phyloP scores from a whole-genome alignment of 352 stramenopile species.

The Plasmopara muralis region DNA sequence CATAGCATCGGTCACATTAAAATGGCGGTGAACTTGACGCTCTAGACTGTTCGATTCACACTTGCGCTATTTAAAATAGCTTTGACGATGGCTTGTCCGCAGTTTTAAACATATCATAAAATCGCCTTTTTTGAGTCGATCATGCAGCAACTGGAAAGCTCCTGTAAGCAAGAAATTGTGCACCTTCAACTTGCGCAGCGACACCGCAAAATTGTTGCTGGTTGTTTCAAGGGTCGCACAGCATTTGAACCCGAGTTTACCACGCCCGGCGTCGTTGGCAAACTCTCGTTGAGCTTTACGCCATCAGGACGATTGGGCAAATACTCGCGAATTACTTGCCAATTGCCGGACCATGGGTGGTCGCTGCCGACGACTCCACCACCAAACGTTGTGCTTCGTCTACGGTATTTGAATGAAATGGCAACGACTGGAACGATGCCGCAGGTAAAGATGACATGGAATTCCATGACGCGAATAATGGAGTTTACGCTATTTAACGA shows the following conservation, averaged over 20 bases:
- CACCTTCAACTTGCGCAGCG: slow-evolving; percentile 67
- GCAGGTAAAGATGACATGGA: slow-evolving; percentile 33
- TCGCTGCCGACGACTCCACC: slow-evolving; percentile 21
- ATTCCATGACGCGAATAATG: slow-evolving; percentile 25
- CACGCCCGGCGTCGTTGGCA: slow-evolving; percentile 39
- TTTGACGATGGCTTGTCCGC: too few species aligned
- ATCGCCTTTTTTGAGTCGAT: too few species aligned
- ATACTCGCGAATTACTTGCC: slow-evolving; percentile 40
- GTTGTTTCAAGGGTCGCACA: slow-evolving; percentile 37
- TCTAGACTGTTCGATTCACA: too few species aligned
- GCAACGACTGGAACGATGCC: slow-evolving; percentile 13
- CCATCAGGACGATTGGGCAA: slow-evolving; percentile 30
- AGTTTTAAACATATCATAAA: too few species aligned
- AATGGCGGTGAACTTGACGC: too few species aligned
- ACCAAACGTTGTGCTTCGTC: slow-evolving; percentile 27
- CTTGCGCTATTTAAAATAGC: too few species aligned
- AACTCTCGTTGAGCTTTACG: slow-evolving; percentile 47
- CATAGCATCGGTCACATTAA: too few species aligned
- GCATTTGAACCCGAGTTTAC: slow-evolving; percentile 41
- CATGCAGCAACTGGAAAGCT: slow-evolving; percentile 19
- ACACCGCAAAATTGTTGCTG: slow-evolving; percentile 47
- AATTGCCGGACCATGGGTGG: slow-evolving; percentile 58
- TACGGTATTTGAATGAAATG: slow-evolving; percentile 25
- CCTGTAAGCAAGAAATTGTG: slow-evolving; percentile 36
- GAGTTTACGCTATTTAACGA: slow-evolving; percentile 50